Conservation (phyloP, 495 filamentous ascomycete genomes). For the Jackrogersella minutella region DNA sequence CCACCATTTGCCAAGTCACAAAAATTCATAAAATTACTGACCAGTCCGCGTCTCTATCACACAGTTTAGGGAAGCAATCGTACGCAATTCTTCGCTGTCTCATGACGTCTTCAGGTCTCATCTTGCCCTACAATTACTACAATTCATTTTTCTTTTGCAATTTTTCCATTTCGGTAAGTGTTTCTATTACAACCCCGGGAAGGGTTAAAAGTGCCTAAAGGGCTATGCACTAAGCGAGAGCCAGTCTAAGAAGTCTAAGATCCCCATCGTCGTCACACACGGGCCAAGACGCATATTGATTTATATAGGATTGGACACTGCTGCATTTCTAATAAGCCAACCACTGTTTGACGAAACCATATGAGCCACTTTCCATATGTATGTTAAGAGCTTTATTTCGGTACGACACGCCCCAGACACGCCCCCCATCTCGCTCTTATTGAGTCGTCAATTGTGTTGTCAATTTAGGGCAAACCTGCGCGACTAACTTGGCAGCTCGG, state of each 20-base stretch:
- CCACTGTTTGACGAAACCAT: conserved; percentile 10
- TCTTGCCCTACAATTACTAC: conserved; percentile 35
- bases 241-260: conserved; percentile 4
- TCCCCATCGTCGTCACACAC: conserved; percentile 7
- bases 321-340: conserved; percentile 29
- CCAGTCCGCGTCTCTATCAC: conserved; percentile 36
- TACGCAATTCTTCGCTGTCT: conserved; percentile 35
- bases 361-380: conserved; percentile 21
- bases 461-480: conserved; percentile 3
- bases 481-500: conserved; percentile 17
- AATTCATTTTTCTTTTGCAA: neutral
- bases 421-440: conserved; percentile 20
- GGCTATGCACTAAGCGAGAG: conserved; percentile 32
- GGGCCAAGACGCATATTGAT: conserved; percentile 11
- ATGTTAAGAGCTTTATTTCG: conserved; percentile 22
- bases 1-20: conserved; percentile 36
- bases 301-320: conserved; percentile 37
- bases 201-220: too few relatives aligned
- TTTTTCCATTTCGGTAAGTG: neutral
- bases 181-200: too few relatives aligned
- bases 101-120: conserved; percentile 41
- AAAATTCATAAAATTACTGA: conserved; percentile 32
- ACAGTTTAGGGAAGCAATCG: conserved; percentile 11
- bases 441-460: conserved; percentile 40
- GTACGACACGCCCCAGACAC: conserved; percentile 16